Evolutionary conservation across 2,329 filamentous ascomycete genomes (phyloP).

Genomic region (Aspergillus udagawae): DNA sequence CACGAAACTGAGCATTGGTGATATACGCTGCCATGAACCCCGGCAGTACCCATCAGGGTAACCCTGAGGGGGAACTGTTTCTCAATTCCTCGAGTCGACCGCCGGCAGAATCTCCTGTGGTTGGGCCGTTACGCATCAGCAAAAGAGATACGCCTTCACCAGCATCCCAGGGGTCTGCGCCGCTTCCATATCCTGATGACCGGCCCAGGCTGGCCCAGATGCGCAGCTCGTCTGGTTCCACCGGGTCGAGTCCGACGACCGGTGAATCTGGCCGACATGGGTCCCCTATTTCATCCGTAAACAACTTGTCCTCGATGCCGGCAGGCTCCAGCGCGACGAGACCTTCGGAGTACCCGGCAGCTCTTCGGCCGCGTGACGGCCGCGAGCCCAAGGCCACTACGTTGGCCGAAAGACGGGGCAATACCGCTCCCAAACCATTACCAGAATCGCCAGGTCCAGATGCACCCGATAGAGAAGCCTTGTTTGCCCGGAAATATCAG

Average conservation of each 20-base stretch:
- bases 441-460: slow-evolving; percentile 78
- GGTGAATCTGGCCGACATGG: slow-evolving; percentile 11
- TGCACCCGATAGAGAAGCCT: slow-evolving; percentile 68
- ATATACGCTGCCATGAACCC: slow-evolving; percentile 35
- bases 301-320: slow-evolving; percentile 26
- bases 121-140: slow-evolving; percentile 80
- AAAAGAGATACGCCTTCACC: slow-evolving; percentile 68
- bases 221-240: slow-evolving; percentile 26
- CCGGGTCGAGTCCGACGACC: slow-evolving; percentile 25
- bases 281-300: slow-evolving; percentile 15
- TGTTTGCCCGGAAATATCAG: slow-evolving; percentile 65
- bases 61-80: slow-evolving; percentile 80
- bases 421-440: slow-evolving; percentile 64
- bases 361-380: slow-evolving; percentile 39
- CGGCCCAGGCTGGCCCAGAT: slow-evolving; percentile 38
- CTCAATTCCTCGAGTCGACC: slow-evolving; percentile 34
- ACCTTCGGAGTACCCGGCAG: slow-evolving; percentile 36
- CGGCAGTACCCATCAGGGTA: slow-evolving; percentile 52
- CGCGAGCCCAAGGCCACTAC: slow-evolving; percentile 55
- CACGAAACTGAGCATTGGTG: not conserved
- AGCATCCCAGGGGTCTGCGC: slow-evolving; percentile 43
- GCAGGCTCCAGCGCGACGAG: slow-evolving; percentile 25
- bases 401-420: slow-evolving; percentile 78
- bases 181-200: slow-evolving; percentile 71
- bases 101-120: slow-evolving; percentile 65